Evolutionary conservation across 257 asterid genomes (phyloP), one percentile per base, ranked within the genome.

Genomic region (Echium plantagineum): DNA sequence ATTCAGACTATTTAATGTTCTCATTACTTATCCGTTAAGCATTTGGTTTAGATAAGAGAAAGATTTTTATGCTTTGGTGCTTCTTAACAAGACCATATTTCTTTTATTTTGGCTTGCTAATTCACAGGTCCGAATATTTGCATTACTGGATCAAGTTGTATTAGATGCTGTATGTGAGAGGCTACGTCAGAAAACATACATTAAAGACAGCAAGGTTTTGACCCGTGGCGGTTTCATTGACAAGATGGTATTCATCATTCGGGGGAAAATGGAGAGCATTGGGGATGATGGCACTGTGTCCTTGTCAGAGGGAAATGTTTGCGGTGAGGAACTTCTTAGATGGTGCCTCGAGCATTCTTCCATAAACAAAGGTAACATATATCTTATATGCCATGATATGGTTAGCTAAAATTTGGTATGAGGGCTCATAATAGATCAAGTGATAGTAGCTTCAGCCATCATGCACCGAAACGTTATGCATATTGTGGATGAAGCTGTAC

Each of bases 341-440:
- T 89, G 94, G 97, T 89, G 81, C 84, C 94, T 93, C 15, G 98
- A 93, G 72, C 90, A 91, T 72, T 86, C 98, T 76, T 82, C 95
- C 21, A 67, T 85, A 60, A 75, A 74, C 71, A 81, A 67, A 84
- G 98, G 98, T 88, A 66, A 31, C 22, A 3, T 26, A 21, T 57
- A 1, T 42, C 49, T 17, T 42, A 42, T 42, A 42, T 42, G 13
- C 46, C 9, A 35, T 35, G 46, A 24, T 24, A 1, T 24, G 26
- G 1, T 24, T 24, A 24, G 26, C 9, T 35, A 35, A 35, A 35
- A 35, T 35, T 12, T 35, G 46, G 46, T 35, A 35, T 35, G 10
- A 1, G 13, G 7, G 46, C 46, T 3, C 9, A 32, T 5, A 32
- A 32, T 5, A 32, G 42, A 32, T 3, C 42, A 32, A 26, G 30